phyloP scores from a whole-genome alignment of 2,329 filamentous ascomycete genomes.

The Trichoderma sp. region DNA sequence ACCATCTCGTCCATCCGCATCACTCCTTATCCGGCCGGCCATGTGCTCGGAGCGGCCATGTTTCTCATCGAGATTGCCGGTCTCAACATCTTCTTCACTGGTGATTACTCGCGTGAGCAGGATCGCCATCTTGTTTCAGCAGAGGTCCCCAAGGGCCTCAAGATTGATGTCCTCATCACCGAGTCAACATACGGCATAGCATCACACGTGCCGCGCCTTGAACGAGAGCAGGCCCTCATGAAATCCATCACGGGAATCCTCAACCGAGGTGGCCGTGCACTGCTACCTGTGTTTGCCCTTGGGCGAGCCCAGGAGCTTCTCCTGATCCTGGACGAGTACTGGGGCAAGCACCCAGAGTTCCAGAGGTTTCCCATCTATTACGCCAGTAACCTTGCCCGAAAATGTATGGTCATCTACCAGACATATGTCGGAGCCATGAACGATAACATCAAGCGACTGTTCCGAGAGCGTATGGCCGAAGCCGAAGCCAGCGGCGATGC shows the following conservation, averaged over 20 bases:
- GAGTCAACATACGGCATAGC: conserved; percentile 97
- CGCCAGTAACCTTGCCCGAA: conserved; percentile 88
- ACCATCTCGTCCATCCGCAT: conserved; percentile 96
- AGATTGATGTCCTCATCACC: conserved; percentile 94
- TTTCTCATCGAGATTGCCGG: conserved; percentile 97
- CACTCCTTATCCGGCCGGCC: conserved; percentile 93
- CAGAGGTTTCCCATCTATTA: conserved; percentile 97
- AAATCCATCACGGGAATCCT: conserved; percentile 90
- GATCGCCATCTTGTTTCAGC: conserved; percentile 95
- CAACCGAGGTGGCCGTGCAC: conserved; percentile 85
- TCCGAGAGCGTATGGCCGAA: conserved; percentile 87
- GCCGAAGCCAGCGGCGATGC: conserved; percentile 78
- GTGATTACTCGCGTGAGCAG: conserved; percentile 94
- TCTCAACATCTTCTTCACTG: conserved; percentile 95
- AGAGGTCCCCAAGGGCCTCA: conserved; percentile 82
- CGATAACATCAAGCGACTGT: conserved; percentile 96
- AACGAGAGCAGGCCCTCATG: conserved; percentile 92
- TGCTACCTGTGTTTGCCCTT: conserved; percentile 94
- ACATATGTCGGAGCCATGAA: conserved; percentile 99
- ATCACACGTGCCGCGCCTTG: conserved; percentile 84
- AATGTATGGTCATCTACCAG: conserved; percentile 99
- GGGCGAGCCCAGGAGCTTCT: conserved; percentile 92
- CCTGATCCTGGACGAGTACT: conserved; percentile 95
- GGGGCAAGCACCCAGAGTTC: conserved; percentile 83
- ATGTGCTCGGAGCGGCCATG: conserved; percentile 98